Conservation (phyloP, 108 stramenopile genomes). For the Parietichytrium sp. region DNA sequence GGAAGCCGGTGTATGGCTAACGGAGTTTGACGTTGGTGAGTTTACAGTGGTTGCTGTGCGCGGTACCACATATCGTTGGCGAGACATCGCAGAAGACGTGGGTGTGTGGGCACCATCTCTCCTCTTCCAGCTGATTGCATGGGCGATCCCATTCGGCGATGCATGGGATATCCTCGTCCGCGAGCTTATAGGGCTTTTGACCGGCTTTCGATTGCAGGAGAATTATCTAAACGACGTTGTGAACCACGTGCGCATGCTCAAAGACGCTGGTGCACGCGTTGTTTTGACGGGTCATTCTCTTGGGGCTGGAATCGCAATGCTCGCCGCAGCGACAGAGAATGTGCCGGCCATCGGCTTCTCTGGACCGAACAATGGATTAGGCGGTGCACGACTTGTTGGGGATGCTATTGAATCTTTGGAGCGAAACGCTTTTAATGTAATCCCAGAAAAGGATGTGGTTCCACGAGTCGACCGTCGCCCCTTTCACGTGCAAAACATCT, state of each 20-base stretch:
- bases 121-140: no score
- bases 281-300: slow-evolving; percentile 26
- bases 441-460: background rate
- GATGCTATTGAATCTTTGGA: background rate
- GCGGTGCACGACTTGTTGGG: background rate
- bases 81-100: no score
- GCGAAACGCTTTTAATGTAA: slow-evolving; percentile 8
- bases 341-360: background rate
- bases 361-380: background rate
- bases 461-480: background rate
- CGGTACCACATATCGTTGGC: no score
- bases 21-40: no score
- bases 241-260: background rate
- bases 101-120: no score
- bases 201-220: background rate
- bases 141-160: background rate
- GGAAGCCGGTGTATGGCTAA: no score
- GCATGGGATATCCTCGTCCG: background rate
- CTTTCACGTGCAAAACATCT: background rate
- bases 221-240: background rate
- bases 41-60: no score
- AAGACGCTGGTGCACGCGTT: background rate
- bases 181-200: background rate
- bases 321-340: background rate
- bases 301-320: background rate